Evolutionary conservation across 192 early-diverging fungal genomes (phyloP).

Genomic region (Backusella tuberculispora): DNA sequence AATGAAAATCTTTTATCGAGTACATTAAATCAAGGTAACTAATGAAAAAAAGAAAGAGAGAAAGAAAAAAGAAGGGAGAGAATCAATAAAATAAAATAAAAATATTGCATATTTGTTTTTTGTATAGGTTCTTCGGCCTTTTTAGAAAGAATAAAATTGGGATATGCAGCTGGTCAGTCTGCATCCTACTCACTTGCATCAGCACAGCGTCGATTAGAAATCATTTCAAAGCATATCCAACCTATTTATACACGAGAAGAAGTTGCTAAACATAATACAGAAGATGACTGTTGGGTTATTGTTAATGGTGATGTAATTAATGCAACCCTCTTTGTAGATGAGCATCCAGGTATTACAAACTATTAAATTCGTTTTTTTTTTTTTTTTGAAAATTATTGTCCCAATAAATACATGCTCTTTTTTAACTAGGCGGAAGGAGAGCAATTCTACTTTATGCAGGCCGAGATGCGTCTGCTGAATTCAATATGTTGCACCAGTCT

Average conservation of each 20-base stretch:
- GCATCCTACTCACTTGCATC: background rate
- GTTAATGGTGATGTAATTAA: conserved; percentile 83
- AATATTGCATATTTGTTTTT: background rate
- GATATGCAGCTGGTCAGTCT: conserved; percentile 2
- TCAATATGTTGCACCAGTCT: conserved; percentile 77
- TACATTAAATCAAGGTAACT: background rate
- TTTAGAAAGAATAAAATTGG: conserved; percentile 1
- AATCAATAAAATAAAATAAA: background rate
- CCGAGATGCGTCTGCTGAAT: conserved; percentile 77
- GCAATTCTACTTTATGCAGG: conserved; percentile 80
- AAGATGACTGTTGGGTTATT: conserved; percentile 85
- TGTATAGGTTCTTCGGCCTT: background rate
- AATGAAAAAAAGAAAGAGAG: too few species aligned
- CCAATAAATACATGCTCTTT: background rate
- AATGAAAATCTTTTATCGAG: background rate
- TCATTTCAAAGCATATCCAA: background rate
- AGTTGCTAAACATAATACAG: conserved; percentile 83
- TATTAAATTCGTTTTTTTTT: background rate
- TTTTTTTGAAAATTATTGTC: too few species aligned
- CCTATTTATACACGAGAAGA: conserved; percentile 49
- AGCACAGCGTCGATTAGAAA: conserved; percentile 12
- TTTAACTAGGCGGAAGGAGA: conserved; percentile 73
- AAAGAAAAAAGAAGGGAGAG: too few species aligned
- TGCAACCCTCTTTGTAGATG: conserved; percentile 73
- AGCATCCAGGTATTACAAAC: conserved; percentile 66